phyloP scores from a whole-genome alignment of 768 basidiomycete genomes.

The Hypholoma sublateritium region DNA sequence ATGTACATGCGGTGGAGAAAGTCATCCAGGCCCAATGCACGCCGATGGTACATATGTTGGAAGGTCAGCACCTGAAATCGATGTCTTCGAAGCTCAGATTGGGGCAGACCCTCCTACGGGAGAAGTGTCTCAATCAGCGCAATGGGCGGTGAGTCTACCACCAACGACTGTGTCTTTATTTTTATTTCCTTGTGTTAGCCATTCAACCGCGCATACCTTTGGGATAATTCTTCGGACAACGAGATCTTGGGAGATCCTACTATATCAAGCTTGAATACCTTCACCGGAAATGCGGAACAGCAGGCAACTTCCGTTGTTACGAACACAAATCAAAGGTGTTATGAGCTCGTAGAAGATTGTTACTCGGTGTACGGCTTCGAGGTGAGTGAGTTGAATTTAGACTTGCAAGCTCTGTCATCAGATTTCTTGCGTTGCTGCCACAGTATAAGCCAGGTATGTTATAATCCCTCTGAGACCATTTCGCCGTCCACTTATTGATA shows the following conservation, averaged over 20 bases:
- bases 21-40: constrained; percentile 85
- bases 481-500: not conserved
- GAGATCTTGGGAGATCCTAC: constrained; percentile 52
- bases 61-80: constrained; percentile 85
- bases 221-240: constrained; percentile 66
- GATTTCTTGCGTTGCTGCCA: not conserved
- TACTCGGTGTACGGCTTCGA: constrained; percentile 80
- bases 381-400: constrained; percentile 29
- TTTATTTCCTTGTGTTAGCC: constrained; percentile 43
- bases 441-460: constrained; percentile 60
- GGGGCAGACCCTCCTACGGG: constrained; percentile 32
- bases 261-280: constrained; percentile 59
- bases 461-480: not conserved
- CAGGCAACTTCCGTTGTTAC: constrained; percentile 80
- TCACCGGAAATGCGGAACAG: constrained; percentile 77
- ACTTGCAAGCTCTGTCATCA: not conserved
- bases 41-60: constrained; percentile 79
- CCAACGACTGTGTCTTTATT: not conserved
- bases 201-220: constrained; percentile 71
- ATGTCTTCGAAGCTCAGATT: constrained; percentile 85
- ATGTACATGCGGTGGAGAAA: constrained; percentile 85
- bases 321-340: constrained; percentile 68
- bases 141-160: constrained; percentile 62
- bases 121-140: constrained; percentile 81
- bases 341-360: constrained; percentile 50